Evolutionary conservation across 257 asterid genomes (phyloP), one percentile per base, ranked within the genome.

Genomic region (Fraxinus quadrangulata): DNA sequence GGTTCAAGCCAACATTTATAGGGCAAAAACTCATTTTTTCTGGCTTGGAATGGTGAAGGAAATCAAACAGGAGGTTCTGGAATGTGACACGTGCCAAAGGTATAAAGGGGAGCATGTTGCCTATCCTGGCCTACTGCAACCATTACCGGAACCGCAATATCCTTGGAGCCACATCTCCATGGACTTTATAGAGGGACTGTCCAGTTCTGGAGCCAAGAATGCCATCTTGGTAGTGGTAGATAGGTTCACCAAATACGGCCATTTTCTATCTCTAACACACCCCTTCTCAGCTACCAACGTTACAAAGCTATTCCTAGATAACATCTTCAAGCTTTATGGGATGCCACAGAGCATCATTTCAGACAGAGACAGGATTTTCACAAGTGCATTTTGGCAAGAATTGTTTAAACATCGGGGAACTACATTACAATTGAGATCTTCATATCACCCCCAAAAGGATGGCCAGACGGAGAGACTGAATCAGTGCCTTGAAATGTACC

Each of bases 261-360:
- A 42, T 30, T 79, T 79, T 6, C 0, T 65, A 30, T 30, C 31
- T 4, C 5, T 72, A 0, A 0, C 16, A 5, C 54, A 39, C 30
- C 67, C 78, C 2, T 37, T 2, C 12, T 34, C 67, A 13, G 40
- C 49, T 3, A 1, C 6, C 5, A 7, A 9, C 5, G 40, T 61
- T 0, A 67, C 74, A 2, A 0, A 24, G 4, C 0, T 28, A 0
- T 78, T 54, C 8, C 0, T 78, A 14, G 78, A 61, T 2, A 56
- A 78, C 34, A 28, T 78, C 3, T 21, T 2, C 9, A 72, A 61
- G 6, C 37, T 74, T 4, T 71, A 51, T 74, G 79, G 61, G 3
- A 0, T 47, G 13, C 69, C 63, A 0, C 40, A 9, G 0, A 4
- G 10, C 2, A 36, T 65, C 0, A 9, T 70, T 6, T 7, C 33